Base-by-base conservation (phyloP, 2,329 filamentous ascomycete genomes). In the Fusarium foetens region DNA sequence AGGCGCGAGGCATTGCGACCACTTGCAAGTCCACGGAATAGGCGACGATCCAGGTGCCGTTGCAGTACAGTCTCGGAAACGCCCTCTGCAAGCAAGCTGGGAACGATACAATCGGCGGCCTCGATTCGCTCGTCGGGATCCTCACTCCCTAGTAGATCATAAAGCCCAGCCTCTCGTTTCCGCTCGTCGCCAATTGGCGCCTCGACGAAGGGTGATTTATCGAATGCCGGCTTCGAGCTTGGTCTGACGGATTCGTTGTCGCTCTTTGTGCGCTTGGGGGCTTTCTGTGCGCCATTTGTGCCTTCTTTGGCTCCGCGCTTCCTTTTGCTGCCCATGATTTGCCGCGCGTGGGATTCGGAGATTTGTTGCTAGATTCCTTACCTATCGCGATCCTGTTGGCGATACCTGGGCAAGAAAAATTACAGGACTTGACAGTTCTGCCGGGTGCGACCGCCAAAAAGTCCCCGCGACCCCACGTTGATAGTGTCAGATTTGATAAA, bases 21-120 rank as follows among this genome's bases (percentile, higher is more conserved):
- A 80, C 94, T 98, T 68, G 95, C 94, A 23, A 98, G 89, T 43
- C 96, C 96, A 60, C 93, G 90, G 80, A 98, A 94, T 41, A 99
- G 85, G 31, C 92, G 88, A 78, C 89, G 88, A 71, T 90, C 88
- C 35, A 92, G 82, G 74, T 92, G 90, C 65, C 88, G 83, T 73
- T 86, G 80, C 19, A 92, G 82, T 5, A 88, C 86, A 2, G 82
- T 75, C 77, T 91, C 88, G 6, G 84, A 71, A 7, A 86, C 86
- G 36, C 83, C 82, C 25, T 87, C 81, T 46, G 82, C 83, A 42
- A 91, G 77, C 3, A 92, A 83, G 12, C 86, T 86, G 1, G 86
- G 87, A 10, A 91, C 80, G 36, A 91, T 87, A 27, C 85, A 87
- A 67, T 87, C 86, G 35, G 89, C 90, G 11, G 90, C 89, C 27